Conservation (phyloP, 192 early-diverging fungal genomes). For the Kappamyces sp. region DNA sequence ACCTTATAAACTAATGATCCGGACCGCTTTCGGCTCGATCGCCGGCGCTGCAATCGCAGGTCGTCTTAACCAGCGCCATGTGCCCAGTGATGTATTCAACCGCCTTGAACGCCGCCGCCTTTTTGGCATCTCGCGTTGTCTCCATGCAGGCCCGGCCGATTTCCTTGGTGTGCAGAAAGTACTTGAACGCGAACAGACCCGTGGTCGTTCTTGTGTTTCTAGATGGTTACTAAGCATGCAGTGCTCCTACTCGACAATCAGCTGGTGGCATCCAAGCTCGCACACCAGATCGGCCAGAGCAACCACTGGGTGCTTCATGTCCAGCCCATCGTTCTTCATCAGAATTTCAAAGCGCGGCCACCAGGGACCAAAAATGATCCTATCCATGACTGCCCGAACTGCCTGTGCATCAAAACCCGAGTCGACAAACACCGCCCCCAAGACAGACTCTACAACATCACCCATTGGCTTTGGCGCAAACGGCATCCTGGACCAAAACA, state of each 20-base stretch:
- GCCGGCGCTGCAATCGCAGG: not conserved
- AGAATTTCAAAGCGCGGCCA: slow-evolving; percentile 16
- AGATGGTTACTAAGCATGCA: not conserved
- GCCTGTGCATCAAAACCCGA: slow-evolving; percentile 58
- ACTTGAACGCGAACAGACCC: not conserved
- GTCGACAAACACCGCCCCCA: slow-evolving; percentile 86
- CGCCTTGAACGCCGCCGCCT: slow-evolving; percentile 1
- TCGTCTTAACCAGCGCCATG: not conserved
- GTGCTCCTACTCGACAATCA: slow-evolving; percentile 4
- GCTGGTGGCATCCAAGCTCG: not conserved
- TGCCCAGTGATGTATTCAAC: slow-evolving; percentile 1
- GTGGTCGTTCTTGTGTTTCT: not conserved
- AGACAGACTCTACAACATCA: slow-evolving; percentile 82
- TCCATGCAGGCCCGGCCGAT: not conserved
- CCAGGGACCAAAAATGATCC: slow-evolving; percentile 23
- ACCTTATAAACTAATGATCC: no score
- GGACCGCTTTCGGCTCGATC: no score
- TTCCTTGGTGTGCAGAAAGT: not conserved
- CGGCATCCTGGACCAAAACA: slow-evolving; percentile 71
- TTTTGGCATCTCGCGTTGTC: slow-evolving; percentile 14
- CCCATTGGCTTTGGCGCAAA: slow-evolving; percentile 82
- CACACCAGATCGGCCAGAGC: not conserved
- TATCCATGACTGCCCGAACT: slow-evolving; percentile 27
- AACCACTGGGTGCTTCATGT: slow-evolving; percentile 2
- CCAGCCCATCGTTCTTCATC: not conserved